These are phyloP conservation scores for Fibroporia radiculosa DNA, from an alignment of 768 basidiomycete genomes.

Conservation along the genomic window DNA sequence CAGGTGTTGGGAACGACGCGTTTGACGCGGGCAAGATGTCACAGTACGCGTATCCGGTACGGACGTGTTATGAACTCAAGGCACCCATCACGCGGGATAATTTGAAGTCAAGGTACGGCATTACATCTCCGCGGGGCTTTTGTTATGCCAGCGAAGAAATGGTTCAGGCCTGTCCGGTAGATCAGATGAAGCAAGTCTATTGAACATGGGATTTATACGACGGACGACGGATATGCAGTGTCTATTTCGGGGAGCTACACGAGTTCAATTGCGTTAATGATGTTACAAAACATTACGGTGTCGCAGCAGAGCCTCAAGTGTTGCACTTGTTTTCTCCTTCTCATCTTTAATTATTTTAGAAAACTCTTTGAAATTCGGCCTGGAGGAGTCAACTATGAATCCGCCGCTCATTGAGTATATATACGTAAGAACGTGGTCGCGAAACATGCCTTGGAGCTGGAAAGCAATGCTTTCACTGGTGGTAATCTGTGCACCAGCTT, in stretches of 20 bases:
- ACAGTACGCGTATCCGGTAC: constrained; percentile 26
- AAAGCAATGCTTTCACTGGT: constrained; percentile 81
- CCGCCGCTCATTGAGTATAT: background rate
- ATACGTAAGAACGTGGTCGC: constrained; percentile 4
- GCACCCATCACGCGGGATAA: constrained; percentile 13
- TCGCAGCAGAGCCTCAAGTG: constrained; percentile 26
- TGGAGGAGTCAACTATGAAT: constrained; percentile 46
- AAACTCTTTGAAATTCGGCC: constrained; percentile 65
- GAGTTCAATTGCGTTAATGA: too few relatives aligned
- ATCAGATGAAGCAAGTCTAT: constrained; percentile 22
- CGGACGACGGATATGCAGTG: too few relatives aligned
- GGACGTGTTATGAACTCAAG: constrained; percentile 21
- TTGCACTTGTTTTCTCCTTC: constrained; percentile 49
- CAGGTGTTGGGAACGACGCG: constrained; percentile 29
- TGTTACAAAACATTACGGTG: too few relatives aligned
- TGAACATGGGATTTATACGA: too few relatives aligned
- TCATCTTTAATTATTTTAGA: constrained; percentile 70
- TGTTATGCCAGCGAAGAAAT: constrained; percentile 22
- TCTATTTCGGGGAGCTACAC: too few relatives aligned
- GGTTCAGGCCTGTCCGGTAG: constrained; percentile 17
- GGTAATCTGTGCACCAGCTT: constrained; percentile 67
- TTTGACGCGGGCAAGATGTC: constrained; percentile 26
- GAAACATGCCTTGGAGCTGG: constrained; percentile 64
- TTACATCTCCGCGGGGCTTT: constrained; percentile 18
- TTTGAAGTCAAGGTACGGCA: constrained; percentile 20